phyloP scores from a whole-genome alignment of 148 eudicot genomes.

The Beta vulgaris region DNA sequence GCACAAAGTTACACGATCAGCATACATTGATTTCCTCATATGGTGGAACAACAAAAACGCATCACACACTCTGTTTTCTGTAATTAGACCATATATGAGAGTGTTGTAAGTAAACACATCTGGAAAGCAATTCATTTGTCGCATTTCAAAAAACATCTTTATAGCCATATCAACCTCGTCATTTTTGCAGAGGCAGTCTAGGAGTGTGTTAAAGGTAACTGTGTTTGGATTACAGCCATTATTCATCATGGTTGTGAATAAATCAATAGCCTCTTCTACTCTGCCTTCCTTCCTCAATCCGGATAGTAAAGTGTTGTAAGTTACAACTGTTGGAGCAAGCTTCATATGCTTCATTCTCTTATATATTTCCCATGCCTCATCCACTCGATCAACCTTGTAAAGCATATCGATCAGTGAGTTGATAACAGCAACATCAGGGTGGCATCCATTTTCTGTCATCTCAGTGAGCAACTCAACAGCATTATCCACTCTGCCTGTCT shows the following conservation, averaged over 20 bases:
- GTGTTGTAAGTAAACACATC: slow-evolving; percentile 85
- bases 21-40: slow-evolving; percentile 64
- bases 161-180: slow-evolving; percentile 63
- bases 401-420: slow-evolving; percentile 85
- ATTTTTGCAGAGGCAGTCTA: slow-evolving; percentile 90
- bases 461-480: slow-evolving; percentile 59
- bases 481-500: slow-evolving; percentile 75
- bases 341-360: slow-evolving; percentile 57
- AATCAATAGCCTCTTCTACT: slow-evolving; percentile 57
- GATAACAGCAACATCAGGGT: slow-evolving; percentile 69
- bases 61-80: slow-evolving; percentile 53
- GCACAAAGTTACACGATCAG: slow-evolving; percentile 75
- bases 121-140: slow-evolving; percentile 55
- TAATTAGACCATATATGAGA: slow-evolving; percentile 65
- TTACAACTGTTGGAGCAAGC: slow-evolving; percentile 79
- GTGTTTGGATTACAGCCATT: slow-evolving; percentile 71
- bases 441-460: slow-evolving; percentile 67
- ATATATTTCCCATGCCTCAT: slow-evolving; percentile 88
- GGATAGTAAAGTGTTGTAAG: slow-evolving; percentile 82
- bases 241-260: slow-evolving; percentile 56
- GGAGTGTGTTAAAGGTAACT: slow-evolving; percentile 70
- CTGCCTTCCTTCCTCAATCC: slow-evolving; percentile 83
- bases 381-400: slow-evolving; percentile 71
- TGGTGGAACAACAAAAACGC: slow-evolving; percentile 86
- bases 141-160: slow-evolving; percentile 63